Conservation (phyloP, 352 stramenopile species). For the Saprolegnia parasitica region DNA sequence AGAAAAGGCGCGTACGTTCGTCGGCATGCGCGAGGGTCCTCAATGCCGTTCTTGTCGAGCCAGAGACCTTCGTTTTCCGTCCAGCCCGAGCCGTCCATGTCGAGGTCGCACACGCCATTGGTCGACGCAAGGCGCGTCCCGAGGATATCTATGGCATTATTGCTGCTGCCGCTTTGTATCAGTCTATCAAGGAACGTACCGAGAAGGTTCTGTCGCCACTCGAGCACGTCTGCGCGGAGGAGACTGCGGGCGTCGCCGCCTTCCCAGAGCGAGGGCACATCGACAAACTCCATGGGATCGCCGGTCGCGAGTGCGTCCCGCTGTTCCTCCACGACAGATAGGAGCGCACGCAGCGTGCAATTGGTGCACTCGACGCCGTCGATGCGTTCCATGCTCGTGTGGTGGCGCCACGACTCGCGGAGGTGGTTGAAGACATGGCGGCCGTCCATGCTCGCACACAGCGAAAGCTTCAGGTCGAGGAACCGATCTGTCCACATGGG, state of each 20-base stretch:
- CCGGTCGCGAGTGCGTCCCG: not conserved
- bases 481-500: slow-evolving; percentile 24
- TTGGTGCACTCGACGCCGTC: slow-evolving; percentile 26
- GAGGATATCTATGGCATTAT: slow-evolving; percentile 18
- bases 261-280: slow-evolving; percentile 8
- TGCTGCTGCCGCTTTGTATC: not conserved
- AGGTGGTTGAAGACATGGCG: slow-evolving; percentile 9
- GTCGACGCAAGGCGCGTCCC: not conserved
- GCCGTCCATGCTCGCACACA: slow-evolving; percentile 18
- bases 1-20: slow-evolving; percentile 9
- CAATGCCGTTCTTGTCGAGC: not conserved
- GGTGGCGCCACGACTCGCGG: slow-evolving; percentile 15
- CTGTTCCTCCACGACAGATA: not conserved
- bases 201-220: slow-evolving; percentile 6
- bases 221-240: not conserved
- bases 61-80: slow-evolving; percentile 5
- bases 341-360: slow-evolving; percentile 4
- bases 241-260: not conserved
- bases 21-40: not conserved
- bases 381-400: slow-evolving; percentile 24
- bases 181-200: not conserved
- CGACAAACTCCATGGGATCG: slow-evolving; percentile 10
- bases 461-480: slow-evolving; percentile 25
- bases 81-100: slow-evolving; percentile 26
- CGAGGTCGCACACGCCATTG: slow-evolving; percentile 19